Percentiles rank a stretch among this genome's conserved stretches.
Evolutionary conservation across 2,329 filamentous ascomycete species (phyloP).

Genomic region (Corinectria fuckeliana): DNA sequence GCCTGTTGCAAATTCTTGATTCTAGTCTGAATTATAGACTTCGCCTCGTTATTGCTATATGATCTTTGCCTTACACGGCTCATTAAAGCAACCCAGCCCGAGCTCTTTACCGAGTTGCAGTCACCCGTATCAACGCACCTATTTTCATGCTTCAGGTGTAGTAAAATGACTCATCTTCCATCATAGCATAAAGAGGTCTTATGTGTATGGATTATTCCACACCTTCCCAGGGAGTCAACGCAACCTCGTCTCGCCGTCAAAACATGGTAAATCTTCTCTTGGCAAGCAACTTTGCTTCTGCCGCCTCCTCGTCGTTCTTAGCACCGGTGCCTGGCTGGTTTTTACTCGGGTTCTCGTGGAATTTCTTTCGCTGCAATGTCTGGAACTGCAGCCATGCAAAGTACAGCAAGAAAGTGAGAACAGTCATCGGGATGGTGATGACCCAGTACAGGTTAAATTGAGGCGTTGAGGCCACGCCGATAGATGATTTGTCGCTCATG

Average conservation of each 20-base stretch:
- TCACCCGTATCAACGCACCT: neutral
- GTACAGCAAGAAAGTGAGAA: conserved; percentile 45
- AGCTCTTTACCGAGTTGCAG: no score
- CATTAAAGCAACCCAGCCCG: no score
- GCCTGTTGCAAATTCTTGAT: no score
- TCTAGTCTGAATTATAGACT: no score
- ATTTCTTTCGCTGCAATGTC: conserved; percentile 28
- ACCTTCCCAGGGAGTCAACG: neutral
- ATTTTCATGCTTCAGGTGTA: neutral
- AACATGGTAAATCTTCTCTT: conserved; percentile 2
- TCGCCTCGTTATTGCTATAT: no score
- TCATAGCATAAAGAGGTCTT: neutral
- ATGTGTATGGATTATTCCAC: neutral
- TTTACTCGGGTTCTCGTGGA: neutral
- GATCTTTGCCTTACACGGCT: no score
- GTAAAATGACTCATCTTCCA: no score
- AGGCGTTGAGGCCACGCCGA: conserved; percentile 41
- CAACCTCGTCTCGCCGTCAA: neutral
- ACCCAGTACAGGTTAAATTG: conserved; percentile 51
- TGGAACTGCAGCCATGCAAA: conserved; percentile 43
- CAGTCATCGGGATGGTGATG: conserved; percentile 48
- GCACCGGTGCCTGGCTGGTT: neutral
- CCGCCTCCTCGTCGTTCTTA: neutral
- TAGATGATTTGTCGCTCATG: conserved; percentile 25
- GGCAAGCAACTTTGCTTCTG: conserved; percentile 1